Conservation (phyloP, 164 flowering plant genomes). For the Buxus sempervirens region DNA sequence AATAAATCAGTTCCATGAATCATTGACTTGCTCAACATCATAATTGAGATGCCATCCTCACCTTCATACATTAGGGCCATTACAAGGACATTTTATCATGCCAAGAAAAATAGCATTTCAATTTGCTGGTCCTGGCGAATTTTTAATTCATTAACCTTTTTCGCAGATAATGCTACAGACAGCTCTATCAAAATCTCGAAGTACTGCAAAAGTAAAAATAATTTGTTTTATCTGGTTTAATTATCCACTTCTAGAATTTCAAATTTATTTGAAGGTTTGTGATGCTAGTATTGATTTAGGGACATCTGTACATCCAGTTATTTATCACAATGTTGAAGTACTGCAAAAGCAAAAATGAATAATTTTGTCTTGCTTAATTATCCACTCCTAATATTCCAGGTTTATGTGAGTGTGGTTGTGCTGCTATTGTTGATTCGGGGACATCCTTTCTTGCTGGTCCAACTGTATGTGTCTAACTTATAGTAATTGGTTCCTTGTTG, state of each 20-base stretch:
- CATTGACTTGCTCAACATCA: not conserved
- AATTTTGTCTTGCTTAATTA: not conserved
- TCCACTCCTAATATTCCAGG: constrained; percentile 31
- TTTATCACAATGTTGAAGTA: not conserved
- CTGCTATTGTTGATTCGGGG: constrained; percentile 69
- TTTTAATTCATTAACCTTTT: no score
- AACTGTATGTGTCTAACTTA: constrained; percentile 37
- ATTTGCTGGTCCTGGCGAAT: no score
- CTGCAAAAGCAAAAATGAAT: not conserved
- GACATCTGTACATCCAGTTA: constrained; percentile 26
- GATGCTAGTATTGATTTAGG: constrained; percentile 68
- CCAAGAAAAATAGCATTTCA: no score
- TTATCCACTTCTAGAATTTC: constrained; percentile 10
- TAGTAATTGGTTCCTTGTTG: not conserved
- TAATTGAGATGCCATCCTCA: no score
- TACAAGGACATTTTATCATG: no score
- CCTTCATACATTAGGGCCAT: no score
- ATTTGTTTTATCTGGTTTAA: not conserved
- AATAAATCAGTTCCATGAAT: not conserved
- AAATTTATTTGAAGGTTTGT: constrained; percentile 58
- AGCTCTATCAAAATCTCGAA: not conserved
- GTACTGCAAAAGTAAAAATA: not conserved
- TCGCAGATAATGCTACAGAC: not conserved
- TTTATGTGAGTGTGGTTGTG: constrained; percentile 54
- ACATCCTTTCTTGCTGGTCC: constrained; percentile 76